Percentiles rank a stretch among this genome's conserved stretches.
These are phyloP conservation scores for Rosa lucieae DNA, from an alignment of 306 rosid genomes.

Conservation along the genomic window DNA sequence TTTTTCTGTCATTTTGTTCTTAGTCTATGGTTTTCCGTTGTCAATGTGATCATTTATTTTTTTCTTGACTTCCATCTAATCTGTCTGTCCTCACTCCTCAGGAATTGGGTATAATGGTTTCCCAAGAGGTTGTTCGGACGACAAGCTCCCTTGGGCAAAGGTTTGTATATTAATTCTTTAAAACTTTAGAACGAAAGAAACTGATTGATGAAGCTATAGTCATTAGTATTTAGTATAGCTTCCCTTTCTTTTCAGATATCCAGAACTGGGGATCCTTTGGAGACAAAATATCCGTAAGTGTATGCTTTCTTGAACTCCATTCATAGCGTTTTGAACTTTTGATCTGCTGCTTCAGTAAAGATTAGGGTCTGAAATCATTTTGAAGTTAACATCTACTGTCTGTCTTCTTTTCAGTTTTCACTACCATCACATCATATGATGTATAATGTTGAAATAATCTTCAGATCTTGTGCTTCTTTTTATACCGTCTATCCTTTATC, in stretches of 20 bases:
- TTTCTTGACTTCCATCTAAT: neutral
- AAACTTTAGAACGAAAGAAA: neutral
- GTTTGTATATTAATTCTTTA: conserved; percentile 36
- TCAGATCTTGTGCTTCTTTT: neutral
- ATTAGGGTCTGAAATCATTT: neutral
- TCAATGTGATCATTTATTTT: neutral
- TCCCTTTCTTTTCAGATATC: conserved; percentile 62
- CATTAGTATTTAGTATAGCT: neutral
- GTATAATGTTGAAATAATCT: neutral
- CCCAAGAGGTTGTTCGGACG: conserved; percentile 96
- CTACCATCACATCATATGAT: neutral
- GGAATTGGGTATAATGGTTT: conserved; percentile 97
- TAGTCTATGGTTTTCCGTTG: neutral
- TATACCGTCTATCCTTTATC: neutral
- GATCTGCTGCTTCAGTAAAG: neutral
- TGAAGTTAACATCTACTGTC: neutral
- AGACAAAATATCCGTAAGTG: conserved; percentile 93
- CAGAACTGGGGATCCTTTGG: conserved; percentile 75
- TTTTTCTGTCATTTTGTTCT: neutral
- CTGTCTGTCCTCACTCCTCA: conserved; percentile 32
- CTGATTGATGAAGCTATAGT: neutral
- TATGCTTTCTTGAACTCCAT: conserved; percentile 8
- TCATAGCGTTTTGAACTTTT: neutral
- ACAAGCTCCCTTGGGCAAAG: conserved; percentile 97
- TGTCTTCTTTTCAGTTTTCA: neutral